Conservation (phyloP, 176 grass and related monocot genomes). For the Puccinellia tenuiflora region DNA sequence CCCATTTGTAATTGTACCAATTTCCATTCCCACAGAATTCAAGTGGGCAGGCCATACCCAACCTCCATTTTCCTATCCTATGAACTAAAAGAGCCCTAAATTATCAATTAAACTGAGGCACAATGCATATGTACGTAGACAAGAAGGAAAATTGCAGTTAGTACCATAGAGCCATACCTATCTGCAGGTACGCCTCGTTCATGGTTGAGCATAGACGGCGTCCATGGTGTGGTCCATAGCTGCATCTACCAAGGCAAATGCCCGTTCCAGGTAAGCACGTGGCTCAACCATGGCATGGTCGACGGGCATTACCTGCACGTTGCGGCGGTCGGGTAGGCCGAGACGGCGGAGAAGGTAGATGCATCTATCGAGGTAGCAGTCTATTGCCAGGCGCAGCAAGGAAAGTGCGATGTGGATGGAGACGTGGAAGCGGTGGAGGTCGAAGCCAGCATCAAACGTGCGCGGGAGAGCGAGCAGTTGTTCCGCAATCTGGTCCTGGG, state of each 20-base stretch:
- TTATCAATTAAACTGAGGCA: no score
- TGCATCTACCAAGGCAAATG: background rate
- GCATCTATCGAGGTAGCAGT: background rate
- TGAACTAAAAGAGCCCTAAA: no score
- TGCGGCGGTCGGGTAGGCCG: background rate
- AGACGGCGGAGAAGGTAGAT: background rate
- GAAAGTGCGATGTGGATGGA: background rate
- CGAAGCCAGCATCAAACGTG: background rate
- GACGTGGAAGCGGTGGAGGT: background rate
- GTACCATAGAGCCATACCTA: no score
- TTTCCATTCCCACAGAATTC: no score
- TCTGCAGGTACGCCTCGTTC: no score
- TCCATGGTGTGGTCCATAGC: background rate
- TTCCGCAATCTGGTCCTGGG: background rate
- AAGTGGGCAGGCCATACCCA: no score
- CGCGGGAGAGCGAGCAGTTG: background rate
- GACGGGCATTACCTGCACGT: background rate
- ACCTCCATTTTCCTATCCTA: no score
- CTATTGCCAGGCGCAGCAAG: background rate
- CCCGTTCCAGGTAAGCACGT: background rate
- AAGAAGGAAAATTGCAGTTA: no score
- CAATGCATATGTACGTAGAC: no score
- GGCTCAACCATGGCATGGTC: background rate
- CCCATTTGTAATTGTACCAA: no score
- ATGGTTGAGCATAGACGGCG: background rate